Base-by-base conservation (phyloP, 2,329 filamentous ascomycete genomes). In the Botrytis paeoniae region DNA sequence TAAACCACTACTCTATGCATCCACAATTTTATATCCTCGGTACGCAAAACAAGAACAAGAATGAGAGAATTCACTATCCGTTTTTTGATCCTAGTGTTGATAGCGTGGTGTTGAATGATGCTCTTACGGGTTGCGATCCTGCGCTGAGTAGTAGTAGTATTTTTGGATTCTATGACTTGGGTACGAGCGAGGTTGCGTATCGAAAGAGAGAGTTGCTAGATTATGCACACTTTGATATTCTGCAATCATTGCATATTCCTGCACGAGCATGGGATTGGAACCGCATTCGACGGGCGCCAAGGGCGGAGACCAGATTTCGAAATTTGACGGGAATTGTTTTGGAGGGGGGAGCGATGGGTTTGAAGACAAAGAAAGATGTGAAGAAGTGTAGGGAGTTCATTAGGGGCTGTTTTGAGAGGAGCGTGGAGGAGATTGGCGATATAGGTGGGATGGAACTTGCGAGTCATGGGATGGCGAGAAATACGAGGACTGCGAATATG, bases 241-340 rank as follows among this genome's bases (percentile, higher is more conserved):
- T 68, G 25, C 64, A 41, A 29, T 39, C 45, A 0, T 18, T 68
- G 25, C 35, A 54, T 39, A 20, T 68, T 29, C 9, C 64, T 1
- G 35, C 64, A 2, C 45, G n/a, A 7, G 16, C 25, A 7, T 54
- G 45, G 64, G 12, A 39, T 22, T 68, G 64, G 45, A 20, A 10
- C 4, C 3, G 29, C 0, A 29, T 68, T 22, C 9, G 9, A 14
- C 35, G 35, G 3, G 16, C 35, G 37, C 64, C 48, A 18, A 39
- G 45, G 5, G 5, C 25, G 14, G 25, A 29, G 14, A 54, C 54
- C 9, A 20, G 64, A 2, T 68, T 68, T 16, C 18, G 1, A 29
- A 54, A 54, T 54, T 29, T 68, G 25, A 37, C 25, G 16, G 64
- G 54, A 9, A 39, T 68, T 54, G 45, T 68, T 29, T 41, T 68